phyloP scores from a whole-genome alignment of 2,329 filamentous ascomycete genomes.

The Akanthomyces lecanii region DNA sequence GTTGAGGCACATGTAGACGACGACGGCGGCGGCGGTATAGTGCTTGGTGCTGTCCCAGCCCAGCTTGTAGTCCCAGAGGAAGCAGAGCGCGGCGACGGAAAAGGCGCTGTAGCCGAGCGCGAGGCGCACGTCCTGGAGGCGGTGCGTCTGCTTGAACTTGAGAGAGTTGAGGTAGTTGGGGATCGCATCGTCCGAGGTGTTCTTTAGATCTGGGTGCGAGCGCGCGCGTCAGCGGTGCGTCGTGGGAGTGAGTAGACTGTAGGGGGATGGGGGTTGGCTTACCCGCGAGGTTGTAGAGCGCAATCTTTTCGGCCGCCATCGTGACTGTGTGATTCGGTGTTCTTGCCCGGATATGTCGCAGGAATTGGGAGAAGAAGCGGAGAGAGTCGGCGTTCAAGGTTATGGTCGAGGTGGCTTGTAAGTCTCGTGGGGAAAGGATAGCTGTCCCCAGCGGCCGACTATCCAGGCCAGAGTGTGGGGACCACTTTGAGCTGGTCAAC shows the following conservation, averaged over 20 bases:
- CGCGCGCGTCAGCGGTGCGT: not conserved
- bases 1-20: conserved; percentile 75
- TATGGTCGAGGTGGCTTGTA: conserved; percentile 21
- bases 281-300: conserved; percentile 66
- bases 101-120: conserved; percentile 80
- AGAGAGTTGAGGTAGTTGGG: conserved; percentile 89
- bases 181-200: conserved; percentile 91
- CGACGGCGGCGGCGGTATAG: conserved; percentile 76
- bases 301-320: conserved; percentile 53
- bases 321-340: conserved; percentile 11
- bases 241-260: not conserved
- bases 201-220: conserved; percentile 73
- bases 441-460: conserved; percentile 13
- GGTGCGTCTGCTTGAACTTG: conserved; percentile 77
- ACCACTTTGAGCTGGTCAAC: not conserved
- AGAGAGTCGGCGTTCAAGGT: conserved; percentile 2
- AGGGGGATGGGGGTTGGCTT: conserved; percentile 19
- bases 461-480: not conserved
- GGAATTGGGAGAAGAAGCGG: not conserved
- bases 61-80: conserved; percentile 85
- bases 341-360: not conserved
- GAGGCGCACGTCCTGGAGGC: conserved; percentile 76
- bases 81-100: conserved; percentile 73
- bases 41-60: conserved; percentile 84
- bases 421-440: conserved; percentile 17